Conservation (phyloP, 2,329 filamentous ascomycete genomes). For the Camptophora hylomeconis region DNA sequence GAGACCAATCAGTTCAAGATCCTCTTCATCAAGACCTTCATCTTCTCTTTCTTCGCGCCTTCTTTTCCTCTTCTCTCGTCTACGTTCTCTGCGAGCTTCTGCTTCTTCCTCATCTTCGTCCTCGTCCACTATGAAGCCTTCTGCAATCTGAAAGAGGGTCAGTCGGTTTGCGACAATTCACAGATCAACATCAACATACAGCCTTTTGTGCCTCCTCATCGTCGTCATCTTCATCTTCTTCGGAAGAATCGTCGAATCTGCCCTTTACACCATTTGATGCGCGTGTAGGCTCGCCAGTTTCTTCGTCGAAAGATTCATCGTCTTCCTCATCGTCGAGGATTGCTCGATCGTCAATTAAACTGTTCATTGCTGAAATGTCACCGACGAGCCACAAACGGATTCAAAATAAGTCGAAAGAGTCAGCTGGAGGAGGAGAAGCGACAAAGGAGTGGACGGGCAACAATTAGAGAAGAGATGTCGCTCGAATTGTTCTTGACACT, state of each 20-base stretch:
- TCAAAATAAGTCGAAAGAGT: too few species aligned
- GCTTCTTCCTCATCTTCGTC: constrained; percentile 67
- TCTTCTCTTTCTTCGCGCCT: constrained; percentile 74
- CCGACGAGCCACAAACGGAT: not conserved
- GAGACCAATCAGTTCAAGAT: constrained; percentile 77
- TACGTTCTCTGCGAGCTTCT: constrained; percentile 45
- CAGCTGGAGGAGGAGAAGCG: too few species aligned
- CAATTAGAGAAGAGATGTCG: too few species aligned
- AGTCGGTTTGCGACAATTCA: constrained; percentile 1
- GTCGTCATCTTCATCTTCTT: constrained; percentile 85
- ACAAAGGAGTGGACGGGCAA: too few species aligned
- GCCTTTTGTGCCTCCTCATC: constrained; percentile 75
- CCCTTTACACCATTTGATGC: constrained; percentile 28
- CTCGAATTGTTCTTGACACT: too few species aligned
- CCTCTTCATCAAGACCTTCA: constrained; percentile 78
- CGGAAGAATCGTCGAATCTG: constrained; percentile 67
- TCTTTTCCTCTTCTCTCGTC: constrained; percentile 63
- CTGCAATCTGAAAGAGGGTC: constrained; percentile 51
- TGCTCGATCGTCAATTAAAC: constrained; percentile 74
- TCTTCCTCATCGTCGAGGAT: constrained; percentile 76
- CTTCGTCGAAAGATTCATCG: constrained; percentile 70
- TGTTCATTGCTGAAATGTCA: constrained; percentile 10
- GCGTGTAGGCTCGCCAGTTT: constrained; percentile 46
- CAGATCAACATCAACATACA: constrained; percentile 34
- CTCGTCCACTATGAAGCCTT: constrained; percentile 91